Percentiles rank a stretch among this genome's conserved stretches.
These are phyloP conservation scores for Yamadazyma epiphylla DNA, from an alignment of 1,139 yeast species.

Conservation along the genomic window DNA sequence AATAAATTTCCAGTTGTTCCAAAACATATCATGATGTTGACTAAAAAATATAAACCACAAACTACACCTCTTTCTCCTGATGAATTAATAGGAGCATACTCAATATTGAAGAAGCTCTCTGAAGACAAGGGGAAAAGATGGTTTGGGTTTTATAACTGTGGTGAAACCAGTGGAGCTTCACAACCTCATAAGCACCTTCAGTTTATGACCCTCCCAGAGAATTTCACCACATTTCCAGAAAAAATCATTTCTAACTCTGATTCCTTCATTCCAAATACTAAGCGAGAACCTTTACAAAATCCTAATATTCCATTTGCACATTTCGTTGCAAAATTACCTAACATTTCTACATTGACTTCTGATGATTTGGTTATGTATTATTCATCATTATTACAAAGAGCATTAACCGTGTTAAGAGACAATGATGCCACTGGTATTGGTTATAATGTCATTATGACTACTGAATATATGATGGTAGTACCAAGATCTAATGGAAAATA, in stretches of 20 bases:
- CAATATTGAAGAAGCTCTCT: conserved; percentile 37
- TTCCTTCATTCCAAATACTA: conserved; percentile 50
- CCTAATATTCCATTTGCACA: conserved; percentile 75
- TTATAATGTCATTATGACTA: conserved; percentile 79
- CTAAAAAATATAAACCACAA: conserved; percentile 71
- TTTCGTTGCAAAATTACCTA: conserved; percentile 65
- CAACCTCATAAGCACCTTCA: conserved; percentile 92
- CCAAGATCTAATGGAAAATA: conserved; percentile 58
- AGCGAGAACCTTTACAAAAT: conserved; percentile 58
- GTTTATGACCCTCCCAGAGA: conserved; percentile 66
- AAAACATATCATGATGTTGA: conserved; percentile 72
- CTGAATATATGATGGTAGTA: conserved; percentile 78
- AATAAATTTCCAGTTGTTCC: conserved; percentile 86
- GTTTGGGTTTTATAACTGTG: conserved; percentile 87
- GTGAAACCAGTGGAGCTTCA: conserved; percentile 85
- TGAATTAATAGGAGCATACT: conserved; percentile 60
- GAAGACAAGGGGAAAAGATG: conserved; percentile 23
- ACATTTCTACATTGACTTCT: conserved; percentile 38
- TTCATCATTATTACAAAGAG: conserved; percentile 66
- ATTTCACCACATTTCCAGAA: conserved; percentile 60
- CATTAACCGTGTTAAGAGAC: conserved; percentile 61
- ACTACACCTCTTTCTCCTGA: conserved; percentile 62
- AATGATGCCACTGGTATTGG: conserved; percentile 46
- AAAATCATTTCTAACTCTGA: conserved; percentile 42
- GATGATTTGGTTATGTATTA: conserved; percentile 61